Evolutionary conservation across 2,329 filamentous ascomycete genomes (phyloP).

Genomic region (Aurifilum marmelostoma): DNA sequence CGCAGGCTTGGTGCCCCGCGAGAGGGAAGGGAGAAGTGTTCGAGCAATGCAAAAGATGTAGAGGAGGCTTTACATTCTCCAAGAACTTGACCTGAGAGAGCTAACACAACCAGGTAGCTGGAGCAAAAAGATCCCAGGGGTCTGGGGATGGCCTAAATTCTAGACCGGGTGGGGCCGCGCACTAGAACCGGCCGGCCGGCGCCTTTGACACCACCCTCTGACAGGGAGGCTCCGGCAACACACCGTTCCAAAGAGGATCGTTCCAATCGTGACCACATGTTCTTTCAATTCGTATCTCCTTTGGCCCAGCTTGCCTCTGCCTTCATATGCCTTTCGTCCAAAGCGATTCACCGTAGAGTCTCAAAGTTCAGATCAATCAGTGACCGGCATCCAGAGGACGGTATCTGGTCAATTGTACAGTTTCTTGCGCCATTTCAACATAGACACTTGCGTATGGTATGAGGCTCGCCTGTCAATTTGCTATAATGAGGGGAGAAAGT

Average conservation of each 20-base stretch:
- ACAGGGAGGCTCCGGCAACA: background rate
- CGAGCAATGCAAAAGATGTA: too few species aligned
- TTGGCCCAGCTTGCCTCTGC: too few species aligned
- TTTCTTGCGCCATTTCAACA: background rate
- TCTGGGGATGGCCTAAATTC: background rate
- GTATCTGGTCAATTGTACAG: background rate
- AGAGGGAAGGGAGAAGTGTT: background rate
- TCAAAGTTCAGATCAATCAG: too few species aligned
- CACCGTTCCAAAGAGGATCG: background rate
- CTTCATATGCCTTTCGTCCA: background rate
- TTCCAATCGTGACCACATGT: background rate
- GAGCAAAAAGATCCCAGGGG: constrained; percentile 1
- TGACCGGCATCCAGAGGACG: too few species aligned
- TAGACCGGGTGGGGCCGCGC: constrained; percentile 10
- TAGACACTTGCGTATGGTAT: background rate
- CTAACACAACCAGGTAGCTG: constrained; percentile 8
- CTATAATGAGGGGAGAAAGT: constrained; percentile 1
- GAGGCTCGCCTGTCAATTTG: background rate
- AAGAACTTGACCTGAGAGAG: background rate
- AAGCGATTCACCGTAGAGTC: background rate
- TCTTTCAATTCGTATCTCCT: background rate
- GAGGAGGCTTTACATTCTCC: background rate
- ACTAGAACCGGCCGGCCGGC: constrained; percentile 6
- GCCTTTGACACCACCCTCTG: background rate
- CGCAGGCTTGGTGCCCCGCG: background rate